Evolutionary conservation across 257 asterid genomes (phyloP), one percentile per base, ranked within the genome.

Genomic region (Solanum boliviense): DNA sequence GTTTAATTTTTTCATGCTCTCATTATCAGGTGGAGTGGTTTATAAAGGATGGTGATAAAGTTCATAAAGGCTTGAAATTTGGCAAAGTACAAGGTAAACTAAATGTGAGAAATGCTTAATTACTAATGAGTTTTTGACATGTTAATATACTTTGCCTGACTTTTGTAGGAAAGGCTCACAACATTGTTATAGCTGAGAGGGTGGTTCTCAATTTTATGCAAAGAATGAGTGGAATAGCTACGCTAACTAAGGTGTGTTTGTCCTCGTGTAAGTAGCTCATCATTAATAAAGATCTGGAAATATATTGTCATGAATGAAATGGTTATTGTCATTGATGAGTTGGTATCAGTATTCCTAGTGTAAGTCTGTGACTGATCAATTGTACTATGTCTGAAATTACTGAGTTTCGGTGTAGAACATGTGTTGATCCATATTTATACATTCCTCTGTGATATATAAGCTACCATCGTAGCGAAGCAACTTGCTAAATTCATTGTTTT

Each of bases 151-250:
- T 67, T 46, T 12, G 88, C 73, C 60, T 16, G 27, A 86, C 88
- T 15, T 89, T 32, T 90, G 88, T 94, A 97, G 99, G 99, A 90
- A 93, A 91, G 52, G 98, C 99, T 41, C 96, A 97, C 91, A 95
- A 92, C 89, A 95, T 95, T 90, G 95, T 97, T 78, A 94, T 96
- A 75, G 98, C 98, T 86, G 99, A 97, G 91, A 94, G 99, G 90
- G 98, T 97, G 87, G 99, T 95, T 73, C 99, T 96, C 87, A 97
- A 97, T 90, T 97, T 97, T 89, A 97, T 97, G 98, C 99, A 97
- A 93, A 92, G 99, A 88, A 97, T 97, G 99, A 97, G 99, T 86
- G 99, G 99, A 92, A 92, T 97, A 86, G 99, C 99, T 65, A 97
- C 99, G 91, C 95, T 97, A 82, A 95, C 99, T 70, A 94, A 94